Base-by-base conservation (phyloP, 257 asterid genomes). In the Anisodus tanguticus region DNA sequence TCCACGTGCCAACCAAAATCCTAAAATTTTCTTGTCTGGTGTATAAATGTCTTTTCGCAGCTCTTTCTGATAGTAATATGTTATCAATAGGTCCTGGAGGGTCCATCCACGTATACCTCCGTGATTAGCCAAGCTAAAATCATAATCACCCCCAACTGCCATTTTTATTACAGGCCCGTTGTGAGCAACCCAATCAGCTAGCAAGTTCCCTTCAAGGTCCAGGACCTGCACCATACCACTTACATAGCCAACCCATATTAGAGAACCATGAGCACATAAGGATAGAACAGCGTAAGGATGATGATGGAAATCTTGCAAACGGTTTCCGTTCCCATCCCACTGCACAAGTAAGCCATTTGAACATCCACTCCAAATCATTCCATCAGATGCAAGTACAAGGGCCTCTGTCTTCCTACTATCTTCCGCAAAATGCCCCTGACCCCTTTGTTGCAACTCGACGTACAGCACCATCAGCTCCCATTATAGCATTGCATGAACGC, bases 401-500 rank as follows among this genome's bases (percentile, higher is more conserved):
- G 98, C 92, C 83, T 97, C 99, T 0, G 98, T 95, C 84, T 91
- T 93, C 80, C 88, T 93, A 59, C 87, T 82, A 39, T 95, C 99
- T 51, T 97, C 99, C 0, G 82, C 93, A 37, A 37, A 88, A 93
- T 47, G 92, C 92, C 69, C 95, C 97, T 2, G 97, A 88, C 2
- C 98, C 97, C 83, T 91, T 94, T 9, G 92, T 80, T 70, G 98
- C 98, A 84, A 90, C 99, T 80, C 99, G 90, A 6, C 98, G 92
- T 63, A 97, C 98, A 39, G 99, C 99, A 90, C 91, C 99, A 4
- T 98, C 99, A 54, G 99, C 99, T n/a, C 99, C 98, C 91, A 93
- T 85, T 43, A 97, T 88, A 41, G 98, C 99, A 82, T 93, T 97
- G 26, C 99, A 93, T 2, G 99, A 97, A 22, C 98, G 86, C 81